These are phyloP conservation scores for Aspergillus arachidicola DNA, from an alignment of 2,329 filamentous ascomycete species.

Conservation along the genomic window DNA sequence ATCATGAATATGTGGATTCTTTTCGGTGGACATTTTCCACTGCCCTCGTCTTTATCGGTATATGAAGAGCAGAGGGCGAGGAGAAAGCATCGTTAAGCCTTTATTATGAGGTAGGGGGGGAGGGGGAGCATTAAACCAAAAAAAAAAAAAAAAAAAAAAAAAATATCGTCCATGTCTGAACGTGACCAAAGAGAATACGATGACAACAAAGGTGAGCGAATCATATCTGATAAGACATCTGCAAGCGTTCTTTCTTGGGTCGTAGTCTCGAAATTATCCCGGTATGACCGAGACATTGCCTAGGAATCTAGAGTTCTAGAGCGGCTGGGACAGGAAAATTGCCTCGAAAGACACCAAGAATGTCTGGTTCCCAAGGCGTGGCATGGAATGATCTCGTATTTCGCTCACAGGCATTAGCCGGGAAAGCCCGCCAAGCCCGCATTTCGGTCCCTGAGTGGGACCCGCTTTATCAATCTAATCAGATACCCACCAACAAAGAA, in stretches of 20 bases:
- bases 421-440: not conserved
- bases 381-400: not conserved
- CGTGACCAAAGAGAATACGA: not conserved
- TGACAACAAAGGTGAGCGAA: not conserved
- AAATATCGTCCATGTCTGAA: not conserved
- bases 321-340: not conserved
- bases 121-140: too few species aligned
- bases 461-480: conserved; percentile 4
- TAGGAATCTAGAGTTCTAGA: not conserved
- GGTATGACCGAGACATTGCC: not conserved
- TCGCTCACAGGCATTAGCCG: not conserved
- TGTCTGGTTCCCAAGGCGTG: not conserved
- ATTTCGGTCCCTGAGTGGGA: not conserved
- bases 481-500: not conserved
- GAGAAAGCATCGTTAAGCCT: not conserved
- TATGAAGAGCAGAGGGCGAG: not conserved
- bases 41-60: not conserved
- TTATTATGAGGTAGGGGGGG: not conserved
- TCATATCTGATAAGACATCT: not conserved
- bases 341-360: not conserved
- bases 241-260: not conserved
- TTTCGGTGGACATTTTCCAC: not conserved
- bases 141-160: too few species aligned
- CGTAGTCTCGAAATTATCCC: not conserved
- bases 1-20: not conserved